phyloP scores from a whole-genome alignment of 1,284 basidiomycete genomes.

The Irpex sp. region DNA sequence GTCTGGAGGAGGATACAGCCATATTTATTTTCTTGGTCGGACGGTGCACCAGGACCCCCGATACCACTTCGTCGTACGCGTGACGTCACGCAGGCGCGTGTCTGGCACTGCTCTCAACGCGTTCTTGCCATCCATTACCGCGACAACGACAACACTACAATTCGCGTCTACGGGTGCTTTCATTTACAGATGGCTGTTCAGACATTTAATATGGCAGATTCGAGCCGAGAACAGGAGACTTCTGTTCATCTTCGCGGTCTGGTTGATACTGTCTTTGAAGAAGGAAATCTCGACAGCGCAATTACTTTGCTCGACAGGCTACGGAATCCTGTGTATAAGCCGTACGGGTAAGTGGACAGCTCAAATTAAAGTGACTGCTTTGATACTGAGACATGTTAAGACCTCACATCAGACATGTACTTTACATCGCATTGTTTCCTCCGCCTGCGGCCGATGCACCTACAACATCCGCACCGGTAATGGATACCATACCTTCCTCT shows the following conservation, averaged over 20 bases:
- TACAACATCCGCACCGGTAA: constrained; percentile 23
- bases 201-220: not conserved
- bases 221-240: not conserved
- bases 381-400: constrained; percentile 25
- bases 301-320: constrained; percentile 58
- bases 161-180: not conserved
- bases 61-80: not conserved
- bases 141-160: not conserved
- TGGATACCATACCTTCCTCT: constrained; percentile 33
- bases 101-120: not conserved
- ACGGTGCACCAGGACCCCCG: not conserved
- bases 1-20: not conserved
- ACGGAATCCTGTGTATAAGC: constrained; percentile 45
- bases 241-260: not conserved
- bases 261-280: constrained; percentile 69
- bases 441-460: constrained; percentile 32
- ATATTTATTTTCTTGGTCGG: too few relatives aligned
- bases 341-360: constrained; percentile 8
- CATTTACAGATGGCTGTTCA: not conserved
- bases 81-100: not conserved
- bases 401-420: constrained; percentile 59
- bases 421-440: constrained; percentile 66
- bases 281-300: constrained; percentile 66
- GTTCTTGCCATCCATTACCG: not conserved
- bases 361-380: constrained; percentile 9